Evolutionary conservation across 2,329 filamentous ascomycete genomes (phyloP).

Genomic region (Onygenales sp.): DNA sequence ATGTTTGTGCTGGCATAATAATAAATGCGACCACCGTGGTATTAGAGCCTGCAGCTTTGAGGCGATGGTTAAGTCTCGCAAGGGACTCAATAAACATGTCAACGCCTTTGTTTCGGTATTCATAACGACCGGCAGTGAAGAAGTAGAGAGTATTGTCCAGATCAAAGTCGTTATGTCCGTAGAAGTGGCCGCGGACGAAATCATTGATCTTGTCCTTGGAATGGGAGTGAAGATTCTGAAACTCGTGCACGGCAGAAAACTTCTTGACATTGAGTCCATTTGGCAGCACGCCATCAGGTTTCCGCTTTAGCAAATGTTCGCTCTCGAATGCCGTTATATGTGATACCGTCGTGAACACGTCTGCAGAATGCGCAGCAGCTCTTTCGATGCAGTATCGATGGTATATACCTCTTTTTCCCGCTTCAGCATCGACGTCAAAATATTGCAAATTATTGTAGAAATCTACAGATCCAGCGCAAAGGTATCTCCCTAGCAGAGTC

Average conservation of each 20-base stretch:
- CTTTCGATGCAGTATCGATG: constrained; percentile 97
- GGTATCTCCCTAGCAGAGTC: constrained; percentile 86
- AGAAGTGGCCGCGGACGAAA: constrained; percentile 96
- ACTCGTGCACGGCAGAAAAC: constrained; percentile 96
- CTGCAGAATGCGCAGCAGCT: constrained; percentile 78
- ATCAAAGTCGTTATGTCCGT: constrained; percentile 95
- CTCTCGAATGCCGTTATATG: constrained; percentile 98
- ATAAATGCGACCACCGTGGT: constrained; percentile 95
- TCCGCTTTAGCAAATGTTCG: constrained; percentile 93
- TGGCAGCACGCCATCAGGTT: constrained; percentile 90
- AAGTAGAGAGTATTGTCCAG: constrained; percentile 95
- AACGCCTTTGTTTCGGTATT: constrained; percentile 96
- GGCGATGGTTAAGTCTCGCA: constrained; percentile 83
- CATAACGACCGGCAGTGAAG: constrained; percentile 94
- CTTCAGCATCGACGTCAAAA: constrained; percentile 94
- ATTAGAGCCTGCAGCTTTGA: constrained; percentile 78
- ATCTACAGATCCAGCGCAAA: constrained; percentile 93
- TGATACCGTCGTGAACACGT: constrained; percentile 97
- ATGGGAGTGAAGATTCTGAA: constrained; percentile 94
- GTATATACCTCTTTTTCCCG: constrained; percentile 96
- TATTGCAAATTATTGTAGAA: constrained; percentile 98
- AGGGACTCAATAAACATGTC: constrained; percentile 99
- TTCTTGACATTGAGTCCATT: constrained; percentile 98
- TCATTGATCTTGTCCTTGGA: constrained; percentile 97
- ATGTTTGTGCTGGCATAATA: constrained; percentile 96